Conservation (phyloP, 495 filamentous ascomycete genomes). For the Daldinia grandis region DNA sequence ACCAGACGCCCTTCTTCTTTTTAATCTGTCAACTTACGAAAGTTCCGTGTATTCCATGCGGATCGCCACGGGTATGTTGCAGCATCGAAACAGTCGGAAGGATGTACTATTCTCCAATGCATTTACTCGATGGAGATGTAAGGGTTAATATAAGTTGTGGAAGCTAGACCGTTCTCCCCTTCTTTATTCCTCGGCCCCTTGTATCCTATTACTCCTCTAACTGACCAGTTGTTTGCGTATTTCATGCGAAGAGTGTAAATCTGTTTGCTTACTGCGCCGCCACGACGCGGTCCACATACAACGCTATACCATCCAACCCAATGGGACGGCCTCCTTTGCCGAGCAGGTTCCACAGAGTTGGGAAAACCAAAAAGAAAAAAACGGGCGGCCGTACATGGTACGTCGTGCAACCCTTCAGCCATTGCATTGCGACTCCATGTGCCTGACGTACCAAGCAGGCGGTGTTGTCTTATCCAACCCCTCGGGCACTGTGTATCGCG, state of each 20-base stretch:
- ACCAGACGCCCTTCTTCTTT: background rate
- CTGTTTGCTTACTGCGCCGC: slow-evolving; percentile 21
- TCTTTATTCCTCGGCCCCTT: background rate
- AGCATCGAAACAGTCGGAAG: background rate
- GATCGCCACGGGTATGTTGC: background rate
- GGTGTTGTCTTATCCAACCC: slow-evolving; percentile 25
- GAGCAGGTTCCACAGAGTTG: slow-evolving; percentile 40
- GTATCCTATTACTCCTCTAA: background rate
- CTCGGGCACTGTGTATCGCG: slow-evolving; percentile 22
- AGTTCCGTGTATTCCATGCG: background rate
- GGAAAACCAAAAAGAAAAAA: slow-evolving; percentile 15
- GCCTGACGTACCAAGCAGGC: slow-evolving; percentile 27
- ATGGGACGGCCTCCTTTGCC: slow-evolving; percentile 37
- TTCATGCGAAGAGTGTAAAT: background rate
- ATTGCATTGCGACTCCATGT: slow-evolving; percentile 21
- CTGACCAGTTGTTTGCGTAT: slow-evolving; percentile 2
- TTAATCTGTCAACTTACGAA: background rate
- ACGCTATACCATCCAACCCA: slow-evolving; percentile 20
- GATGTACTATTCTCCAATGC: background rate
- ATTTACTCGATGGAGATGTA: background rate
- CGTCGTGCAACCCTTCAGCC: slow-evolving; percentile 14
- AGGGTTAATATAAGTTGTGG: background rate
- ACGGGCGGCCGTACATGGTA: slow-evolving; percentile 7
- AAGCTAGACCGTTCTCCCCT: background rate
- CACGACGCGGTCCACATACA: slow-evolving; percentile 25